Base-by-base conservation (phyloP, 768 basidiomycete species). In the Boletus tylopilopsis region DNA sequence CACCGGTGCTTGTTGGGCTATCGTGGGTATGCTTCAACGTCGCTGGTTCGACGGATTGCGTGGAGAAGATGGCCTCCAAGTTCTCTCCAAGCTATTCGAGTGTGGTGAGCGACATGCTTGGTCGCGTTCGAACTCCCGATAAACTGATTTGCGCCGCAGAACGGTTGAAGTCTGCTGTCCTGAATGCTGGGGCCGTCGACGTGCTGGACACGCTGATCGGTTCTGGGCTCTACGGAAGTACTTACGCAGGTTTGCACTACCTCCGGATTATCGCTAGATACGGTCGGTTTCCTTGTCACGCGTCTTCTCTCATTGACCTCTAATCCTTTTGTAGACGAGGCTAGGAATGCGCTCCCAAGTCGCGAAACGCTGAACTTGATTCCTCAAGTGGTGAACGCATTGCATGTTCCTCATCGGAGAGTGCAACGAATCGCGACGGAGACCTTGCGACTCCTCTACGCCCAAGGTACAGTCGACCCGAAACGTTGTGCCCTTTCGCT, bases 31-130 rank as follows among this genome's bases (percentile, higher is more conserved):
- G 64, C 45, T 66, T 25, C 49, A 25, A 39, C 55, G 53, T 42
- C 54, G 62, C 35, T 62, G 64, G 62, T 66, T 67, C n/a, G 64
- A 67, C 18, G 63, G 55, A 10, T 13, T 52, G n/a, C 50, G 45
- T 1, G 62, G 62, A 30, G 64, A 64, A 54, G 64, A 66, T 23
- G 60, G 60, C 19, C 45, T 66, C 2, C 50, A 48, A 22, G 55
- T 56, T n/a, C 35, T 66, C 1, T 47, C 45, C 5, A 38, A 51
- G 24, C 15, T 67, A 5, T 40, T 67, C 6, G 43, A 50, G 15
- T 50, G 60, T 40, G 60, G 64, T 66, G 32, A 51, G 64, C 53
- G 4, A 13, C 24, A 25, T 10, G 12, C 2, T 18, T 12, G 22
- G n/a, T 11, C 22, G 25, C n/a, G 30, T 24, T 15, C 21, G 13